A percentile compares a stretch with the other conserved stretches of the same genome.
These are phyloP conservation scores for Phyllosticta citrichinensis DNA, from an alignment of 2,329 filamentous ascomycete species.

Conservation along the genomic window DNA sequence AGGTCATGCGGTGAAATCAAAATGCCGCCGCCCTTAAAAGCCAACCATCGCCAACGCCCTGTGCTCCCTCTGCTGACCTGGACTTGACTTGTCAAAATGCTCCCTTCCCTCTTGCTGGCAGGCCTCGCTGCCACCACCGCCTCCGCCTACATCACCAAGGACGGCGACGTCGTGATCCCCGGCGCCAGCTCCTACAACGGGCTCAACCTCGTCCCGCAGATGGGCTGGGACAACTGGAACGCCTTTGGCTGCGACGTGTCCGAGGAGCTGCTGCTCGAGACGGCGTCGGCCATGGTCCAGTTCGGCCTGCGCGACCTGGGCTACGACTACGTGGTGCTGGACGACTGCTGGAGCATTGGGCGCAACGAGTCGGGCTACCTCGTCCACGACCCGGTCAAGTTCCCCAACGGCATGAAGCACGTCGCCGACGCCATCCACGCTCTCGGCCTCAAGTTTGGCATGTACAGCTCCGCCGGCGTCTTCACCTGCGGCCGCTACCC, in stretches of 20 bases:
- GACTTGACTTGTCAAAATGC: too few relatives aligned
- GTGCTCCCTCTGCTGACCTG: background rate
- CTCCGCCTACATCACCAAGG: background rate
- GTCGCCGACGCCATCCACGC: slow-evolving; percentile 40
- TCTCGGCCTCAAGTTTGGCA: slow-evolving; percentile 42
- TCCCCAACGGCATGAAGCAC: slow-evolving; percentile 38
- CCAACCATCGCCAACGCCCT: background rate
- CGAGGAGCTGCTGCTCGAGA: slow-evolving; percentile 36
- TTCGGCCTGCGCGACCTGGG: slow-evolving; percentile 39
- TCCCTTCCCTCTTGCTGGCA: background rate
- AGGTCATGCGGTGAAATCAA: background rate
- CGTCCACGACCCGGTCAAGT: slow-evolving; percentile 18
- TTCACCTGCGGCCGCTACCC: slow-evolving; percentile 31
- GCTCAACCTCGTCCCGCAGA: slow-evolving; percentile 27
- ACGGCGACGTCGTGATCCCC: slow-evolving; percentile 14
- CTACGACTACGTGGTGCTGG: slow-evolving; percentile 43
- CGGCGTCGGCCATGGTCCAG: slow-evolving; percentile 36
- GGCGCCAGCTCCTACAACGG: slow-evolving; percentile 25
- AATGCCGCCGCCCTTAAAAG: background rate
- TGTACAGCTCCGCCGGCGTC: slow-evolving; percentile 41
- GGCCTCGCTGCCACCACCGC: slow-evolving; percentile 1
- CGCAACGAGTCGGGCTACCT: slow-evolving; percentile 36
- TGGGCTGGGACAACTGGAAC: slow-evolving; percentile 30
- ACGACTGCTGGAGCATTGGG: slow-evolving; percentile 44
- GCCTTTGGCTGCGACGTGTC: slow-evolving; percentile 37